Evolutionary conservation across 805 yeast species (phyloP).

Genomic region (Kuraishia cidri): DNA sequence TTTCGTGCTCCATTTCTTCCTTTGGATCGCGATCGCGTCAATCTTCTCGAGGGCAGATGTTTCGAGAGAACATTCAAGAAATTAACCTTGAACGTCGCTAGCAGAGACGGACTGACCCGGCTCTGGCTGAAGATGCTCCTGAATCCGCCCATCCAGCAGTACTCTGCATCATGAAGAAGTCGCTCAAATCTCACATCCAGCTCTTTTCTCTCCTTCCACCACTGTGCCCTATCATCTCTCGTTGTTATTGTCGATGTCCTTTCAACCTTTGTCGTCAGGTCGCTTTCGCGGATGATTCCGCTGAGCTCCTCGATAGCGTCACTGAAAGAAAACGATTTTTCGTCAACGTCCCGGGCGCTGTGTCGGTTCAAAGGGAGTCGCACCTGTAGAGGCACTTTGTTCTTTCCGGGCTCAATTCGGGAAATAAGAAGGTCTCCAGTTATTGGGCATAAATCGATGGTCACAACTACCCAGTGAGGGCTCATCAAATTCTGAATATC

Average conservation of each 20-base stretch:
- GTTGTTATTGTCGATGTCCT: conserved; percentile 44
- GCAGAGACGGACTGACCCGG: conserved; percentile 13
- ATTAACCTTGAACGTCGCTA: conserved; percentile 23
- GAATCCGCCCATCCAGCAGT: conserved; percentile 74
- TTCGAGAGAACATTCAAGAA: conserved; percentile 31
- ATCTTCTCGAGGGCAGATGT: conserved; percentile 38
- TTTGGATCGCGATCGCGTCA: conserved; percentile 7
- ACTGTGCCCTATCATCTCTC: conserved; percentile 48
- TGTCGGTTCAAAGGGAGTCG: conserved; percentile 54
- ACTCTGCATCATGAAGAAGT: conserved; percentile 51
- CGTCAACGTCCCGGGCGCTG: conserved; percentile 32
- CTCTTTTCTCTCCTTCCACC: conserved; percentile 71
- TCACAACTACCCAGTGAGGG: conserved; percentile 44
- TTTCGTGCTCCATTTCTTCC: conserved; percentile 2
- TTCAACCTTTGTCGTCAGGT: conserved; percentile 45
- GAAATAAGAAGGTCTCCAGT: conserved; percentile 53
- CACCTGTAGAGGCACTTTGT: conserved; percentile 31
- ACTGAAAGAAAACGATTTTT: conserved; percentile 27
- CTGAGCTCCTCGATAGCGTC: conserved; percentile 37
- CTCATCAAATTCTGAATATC: conserved; percentile 26
- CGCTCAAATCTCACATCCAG: conserved; percentile 48
- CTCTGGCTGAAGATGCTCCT: conserved; percentile 44
- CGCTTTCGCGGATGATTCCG: conserved; percentile 50
- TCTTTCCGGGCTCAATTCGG: conserved; percentile 22
- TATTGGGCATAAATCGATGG: conserved; percentile 49